These are phyloP conservation scores for Tirmania nivea DNA, from an alignment of 495 filamentous ascomycete species.

Conservation along the genomic window DNA sequence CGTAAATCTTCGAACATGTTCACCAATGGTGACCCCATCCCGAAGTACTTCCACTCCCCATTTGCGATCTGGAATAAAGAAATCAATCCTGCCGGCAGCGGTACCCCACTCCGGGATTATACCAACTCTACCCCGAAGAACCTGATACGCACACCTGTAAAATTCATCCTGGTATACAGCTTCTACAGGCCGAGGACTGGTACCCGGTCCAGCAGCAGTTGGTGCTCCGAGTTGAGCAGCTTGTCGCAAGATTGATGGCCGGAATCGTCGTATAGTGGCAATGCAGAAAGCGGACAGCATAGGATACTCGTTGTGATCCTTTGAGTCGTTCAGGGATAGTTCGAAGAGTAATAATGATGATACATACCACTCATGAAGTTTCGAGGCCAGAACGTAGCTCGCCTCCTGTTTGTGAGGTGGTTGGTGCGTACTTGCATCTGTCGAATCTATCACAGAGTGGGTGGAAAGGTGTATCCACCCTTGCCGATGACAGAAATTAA, in stretches of 20 bases:
- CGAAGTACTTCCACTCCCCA: not conserved
- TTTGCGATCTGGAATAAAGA: not conserved
- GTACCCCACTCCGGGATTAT: too few species aligned
- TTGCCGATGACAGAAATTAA: not conserved
- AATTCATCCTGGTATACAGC: not conserved
- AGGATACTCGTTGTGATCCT: too few species aligned
- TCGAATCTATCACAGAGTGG: not conserved
- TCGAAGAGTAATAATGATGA: not conserved
- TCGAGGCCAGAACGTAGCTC: not conserved
- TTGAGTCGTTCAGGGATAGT: too few species aligned
- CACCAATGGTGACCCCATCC: not conserved
- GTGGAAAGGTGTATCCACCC: not conserved
- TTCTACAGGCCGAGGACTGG: not conserved
- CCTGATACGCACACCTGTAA: not conserved
- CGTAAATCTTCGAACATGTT: not conserved
- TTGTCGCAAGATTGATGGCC: too few species aligned
- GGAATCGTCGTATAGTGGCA: too few species aligned
- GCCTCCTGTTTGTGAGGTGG: not conserved
- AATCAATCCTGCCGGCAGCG: not conserved
- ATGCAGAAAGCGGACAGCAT: too few species aligned
- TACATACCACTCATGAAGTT: not conserved
- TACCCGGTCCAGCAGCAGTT: not conserved
- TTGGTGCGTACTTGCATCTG: too few species aligned
- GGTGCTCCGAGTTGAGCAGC: not conserved
- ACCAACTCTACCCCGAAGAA: not conserved